Percentiles rank a stretch among this genome's conserved stretches.
Conservation (phyloP, 345 rosid genomes). For the Stellera chamaejasme region DNA sequence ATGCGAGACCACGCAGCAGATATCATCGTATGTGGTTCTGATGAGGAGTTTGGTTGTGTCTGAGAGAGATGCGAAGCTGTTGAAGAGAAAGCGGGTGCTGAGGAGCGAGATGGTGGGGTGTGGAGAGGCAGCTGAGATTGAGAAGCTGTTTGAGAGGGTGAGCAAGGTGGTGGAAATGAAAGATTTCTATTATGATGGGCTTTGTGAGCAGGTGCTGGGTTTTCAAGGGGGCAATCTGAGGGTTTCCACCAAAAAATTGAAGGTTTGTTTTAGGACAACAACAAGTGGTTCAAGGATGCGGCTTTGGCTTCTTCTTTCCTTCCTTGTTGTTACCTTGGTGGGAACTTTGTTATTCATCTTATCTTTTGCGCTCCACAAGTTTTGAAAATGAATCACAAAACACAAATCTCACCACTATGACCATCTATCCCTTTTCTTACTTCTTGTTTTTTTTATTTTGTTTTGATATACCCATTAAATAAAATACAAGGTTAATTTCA, state of each 20-base stretch:
- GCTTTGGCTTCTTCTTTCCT: slow-evolving; percentile 11
- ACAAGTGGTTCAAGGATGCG: not conserved
- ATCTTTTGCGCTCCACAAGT: slow-evolving; percentile 23
- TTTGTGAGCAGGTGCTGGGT: slow-evolving; percentile 29
- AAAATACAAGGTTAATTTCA: too few species aligned
- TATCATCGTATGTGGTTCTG: slow-evolving; percentile 35
- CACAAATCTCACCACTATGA: too few species aligned
- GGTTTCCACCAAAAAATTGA: slow-evolving; percentile 4
- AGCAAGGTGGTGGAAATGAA: slow-evolving; percentile 13
- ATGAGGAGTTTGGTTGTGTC: slow-evolving; percentile 23
- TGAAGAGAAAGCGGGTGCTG: slow-evolving; percentile 17
- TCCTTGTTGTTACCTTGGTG: slow-evolving; percentile 19
- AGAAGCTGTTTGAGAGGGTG: slow-evolving; percentile 23
- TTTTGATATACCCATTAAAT: too few species aligned
- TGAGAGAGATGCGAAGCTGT: slow-evolving; percentile 28
- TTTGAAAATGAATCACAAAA: not conserved
- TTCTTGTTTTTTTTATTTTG: too few species aligned
- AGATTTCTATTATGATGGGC: slow-evolving; percentile 33
- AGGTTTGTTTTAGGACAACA: not conserved
- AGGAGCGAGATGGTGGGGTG: slow-evolving; percentile 7
- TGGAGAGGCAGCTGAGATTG: not conserved
- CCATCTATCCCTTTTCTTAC: too few species aligned
- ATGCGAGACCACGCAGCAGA: slow-evolving; percentile 16
- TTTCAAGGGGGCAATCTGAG: slow-evolving; percentile 13
- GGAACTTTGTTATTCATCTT: slow-evolving; percentile 30